These are phyloP conservation scores for Escovopsis weberi DNA, from an alignment of 2,329 filamentous ascomycete species.

Conservation along the genomic window DNA sequence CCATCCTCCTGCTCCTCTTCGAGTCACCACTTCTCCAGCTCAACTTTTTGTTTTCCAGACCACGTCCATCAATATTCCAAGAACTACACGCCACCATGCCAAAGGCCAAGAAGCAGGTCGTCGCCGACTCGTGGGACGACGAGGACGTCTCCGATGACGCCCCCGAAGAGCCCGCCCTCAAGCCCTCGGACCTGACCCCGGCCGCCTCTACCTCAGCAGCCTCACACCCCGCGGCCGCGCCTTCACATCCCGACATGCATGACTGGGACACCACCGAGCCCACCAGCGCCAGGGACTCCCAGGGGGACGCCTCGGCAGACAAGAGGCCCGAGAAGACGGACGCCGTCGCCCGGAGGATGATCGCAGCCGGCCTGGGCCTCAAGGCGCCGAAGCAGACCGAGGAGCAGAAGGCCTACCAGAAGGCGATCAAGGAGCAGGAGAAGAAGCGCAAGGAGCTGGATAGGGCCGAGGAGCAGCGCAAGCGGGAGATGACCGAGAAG, in stretches of 20 bases:
- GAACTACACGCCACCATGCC: slow-evolving; percentile 4
- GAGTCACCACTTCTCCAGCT: too few species aligned
- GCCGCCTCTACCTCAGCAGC: background rate
- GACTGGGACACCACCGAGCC: slow-evolving; percentile 1
- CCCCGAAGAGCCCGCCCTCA: slow-evolving; percentile 7
- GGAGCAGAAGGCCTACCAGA: slow-evolving; percentile 79
- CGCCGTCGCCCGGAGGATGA: slow-evolving; percentile 76
- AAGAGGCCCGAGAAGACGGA: slow-evolving; percentile 79
- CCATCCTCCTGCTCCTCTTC: too few species aligned
- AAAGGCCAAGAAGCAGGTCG: slow-evolving; percentile 14
- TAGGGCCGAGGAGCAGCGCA: slow-evolving; percentile 45
- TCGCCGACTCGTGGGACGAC: slow-evolving; percentile 38
- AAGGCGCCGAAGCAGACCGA: slow-evolving; percentile 69
- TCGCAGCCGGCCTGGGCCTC: slow-evolving; percentile 75
- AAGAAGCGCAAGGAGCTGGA: slow-evolving; percentile 61
- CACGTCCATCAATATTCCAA: too few species aligned
- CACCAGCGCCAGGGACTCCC: background rate
- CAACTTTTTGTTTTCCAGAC: too few species aligned
- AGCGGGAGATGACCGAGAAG: slow-evolving; percentile 51
- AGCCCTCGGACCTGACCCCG: slow-evolving; percentile 14
- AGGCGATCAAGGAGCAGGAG: slow-evolving; percentile 70
- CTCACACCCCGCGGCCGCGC: background rate
- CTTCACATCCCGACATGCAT: slow-evolving; percentile 7
- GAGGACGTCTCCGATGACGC: slow-evolving; percentile 35
- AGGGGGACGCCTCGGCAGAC: slow-evolving; percentile 10